Conservation (phyloP, 495 filamentous ascomycete species). For the Penicillium odoratum region DNA sequence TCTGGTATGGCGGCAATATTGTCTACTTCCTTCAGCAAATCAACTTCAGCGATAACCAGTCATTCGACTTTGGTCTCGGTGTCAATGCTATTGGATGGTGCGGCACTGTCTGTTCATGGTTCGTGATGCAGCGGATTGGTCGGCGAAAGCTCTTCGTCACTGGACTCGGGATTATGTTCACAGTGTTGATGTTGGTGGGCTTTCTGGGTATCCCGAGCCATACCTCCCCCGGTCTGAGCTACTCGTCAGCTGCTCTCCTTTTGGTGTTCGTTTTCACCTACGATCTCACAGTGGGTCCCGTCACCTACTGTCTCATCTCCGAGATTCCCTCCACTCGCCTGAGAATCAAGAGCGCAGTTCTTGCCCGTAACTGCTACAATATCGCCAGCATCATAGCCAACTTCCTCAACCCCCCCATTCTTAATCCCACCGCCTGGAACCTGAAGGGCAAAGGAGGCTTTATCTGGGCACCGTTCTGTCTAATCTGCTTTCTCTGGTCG, state of each 20-base stretch:
- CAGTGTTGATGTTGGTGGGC: slow-evolving; percentile 58
- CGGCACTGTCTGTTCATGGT: slow-evolving; percentile 69
- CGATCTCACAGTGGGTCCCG: slow-evolving; percentile 57
- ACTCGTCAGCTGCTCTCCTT: slow-evolving; percentile 52
- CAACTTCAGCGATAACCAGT: slow-evolving; percentile 41
- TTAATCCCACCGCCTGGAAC: slow-evolving; percentile 43
- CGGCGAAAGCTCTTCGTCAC: slow-evolving; percentile 53
- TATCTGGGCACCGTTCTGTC: slow-evolving; percentile 60
- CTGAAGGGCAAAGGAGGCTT: slow-evolving; percentile 66
- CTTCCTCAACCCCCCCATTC: slow-evolving; percentile 65
- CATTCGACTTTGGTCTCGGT: slow-evolving; percentile 67
- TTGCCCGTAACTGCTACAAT: slow-evolving; percentile 61
- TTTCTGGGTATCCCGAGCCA: slow-evolving; percentile 54
- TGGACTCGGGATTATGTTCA: slow-evolving; percentile 46
- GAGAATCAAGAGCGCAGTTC: slow-evolving; percentile 60
- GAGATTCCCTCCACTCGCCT: slow-evolving; percentile 58
- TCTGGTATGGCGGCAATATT: slow-evolving; percentile 19
- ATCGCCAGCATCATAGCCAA: slow-evolving; percentile 60
- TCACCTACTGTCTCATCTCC: slow-evolving; percentile 64
- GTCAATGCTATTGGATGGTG: slow-evolving; percentile 70
- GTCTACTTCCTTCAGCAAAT: neutral
- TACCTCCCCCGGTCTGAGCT: slow-evolving; percentile 28
- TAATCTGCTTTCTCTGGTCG: slow-evolving; percentile 36
- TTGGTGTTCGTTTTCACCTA: slow-evolving; percentile 59
- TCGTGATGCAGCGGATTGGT: slow-evolving; percentile 62